Evolutionary conservation across 371 early-diverging fungal species (phyloP), one percentile per base, ranked within the genome.

Genomic region (Funneliformis caledonium): DNA sequence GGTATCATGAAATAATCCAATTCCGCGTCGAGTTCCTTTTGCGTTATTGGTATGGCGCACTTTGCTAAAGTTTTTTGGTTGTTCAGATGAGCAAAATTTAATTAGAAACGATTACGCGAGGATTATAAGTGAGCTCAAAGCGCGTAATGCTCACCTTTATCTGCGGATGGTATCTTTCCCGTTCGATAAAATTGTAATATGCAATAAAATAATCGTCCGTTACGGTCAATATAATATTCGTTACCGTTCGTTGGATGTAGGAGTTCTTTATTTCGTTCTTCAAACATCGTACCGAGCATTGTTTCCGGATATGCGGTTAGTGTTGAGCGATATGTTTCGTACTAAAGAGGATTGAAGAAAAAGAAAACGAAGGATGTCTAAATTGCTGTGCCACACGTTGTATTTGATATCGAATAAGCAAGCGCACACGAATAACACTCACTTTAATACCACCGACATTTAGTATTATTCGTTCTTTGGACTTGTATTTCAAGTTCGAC

Each of bases 381-480:
- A 14, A 45, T 75, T 6, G 7, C 33, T 12, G 14, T 43, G 33
- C 26, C 26, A 26, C 22, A 7, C 8, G 0, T 76, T 12, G 5
- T 59, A 10, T 26, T 26, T 14, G 19, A 43, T 6, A 6, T 43
- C 43, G 19, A 77, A 62, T 8, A 47, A 76, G 19, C 3, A 11
- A 4, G 1, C 4, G n/a, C 12, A 12, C 31, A 70, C 43, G 22
- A n/a, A 43, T 31, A 65, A 26, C 16, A 26, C 22, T 60, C 60
- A 79, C 80, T 59, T 70, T 79, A 33, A 79, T 70, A 19, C 80
- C 80, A 33, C 80, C 80, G 37, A 79, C 80, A 26, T 79, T 79
- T 48, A 79, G 33, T 22, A 79, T 59, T 50, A 79, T 70, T 43
- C 70, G 26, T 59, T 79, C 80, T 56, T 43, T 45, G 2, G 62